phyloP scores from a whole-genome alignment of 148 eudicot species.

The Dysphania ambrosioides region DNA sequence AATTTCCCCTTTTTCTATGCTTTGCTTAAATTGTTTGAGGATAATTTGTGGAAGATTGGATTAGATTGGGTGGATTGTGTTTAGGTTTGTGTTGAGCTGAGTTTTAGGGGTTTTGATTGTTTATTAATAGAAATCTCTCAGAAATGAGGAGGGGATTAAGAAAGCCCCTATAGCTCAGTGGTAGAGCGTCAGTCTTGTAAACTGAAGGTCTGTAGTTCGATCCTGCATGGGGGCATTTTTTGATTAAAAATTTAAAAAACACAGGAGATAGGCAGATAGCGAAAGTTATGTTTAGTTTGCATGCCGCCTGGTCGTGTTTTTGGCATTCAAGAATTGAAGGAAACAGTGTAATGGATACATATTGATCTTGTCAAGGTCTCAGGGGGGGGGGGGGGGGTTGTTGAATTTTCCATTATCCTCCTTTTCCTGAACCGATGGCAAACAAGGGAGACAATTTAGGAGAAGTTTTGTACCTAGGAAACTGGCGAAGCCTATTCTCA shows the following conservation, averaged over 20 bases:
- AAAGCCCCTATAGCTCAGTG: conserved; percentile 54
- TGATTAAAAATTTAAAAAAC: not conserved
- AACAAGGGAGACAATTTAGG: too few relatives aligned
- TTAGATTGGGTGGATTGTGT: not conserved
- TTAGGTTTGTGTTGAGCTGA: not conserved
- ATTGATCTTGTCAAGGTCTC: too few relatives aligned
- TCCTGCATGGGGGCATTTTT: conserved; percentile 13
- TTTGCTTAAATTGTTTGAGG: not conserved
- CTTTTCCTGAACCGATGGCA: too few relatives aligned
- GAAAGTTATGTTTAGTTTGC: too few relatives aligned
- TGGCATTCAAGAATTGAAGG: too few relatives aligned
- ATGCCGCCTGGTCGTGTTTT: too few relatives aligned
- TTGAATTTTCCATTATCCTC: too few relatives aligned
- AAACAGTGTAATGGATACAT: too few relatives aligned
- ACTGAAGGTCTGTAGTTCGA: conserved; percentile 57
- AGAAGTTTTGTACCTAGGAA: too few relatives aligned
- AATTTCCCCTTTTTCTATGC: too few relatives aligned
- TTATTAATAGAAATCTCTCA: not conserved
- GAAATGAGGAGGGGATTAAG: not conserved
- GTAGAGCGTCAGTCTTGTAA: conserved; percentile 63
- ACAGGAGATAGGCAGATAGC: not conserved
- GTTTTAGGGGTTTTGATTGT: not conserved
- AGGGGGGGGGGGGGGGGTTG: too few relatives aligned
- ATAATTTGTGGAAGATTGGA: not conserved
- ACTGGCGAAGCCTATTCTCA: not conserved